A percentile compares a stretch with the other conserved stretches of the same genome.
These are phyloP conservation scores for Tetracladium marchalianum DNA, from an alignment of 495 filamentous ascomycete species.

Conservation along the genomic window DNA sequence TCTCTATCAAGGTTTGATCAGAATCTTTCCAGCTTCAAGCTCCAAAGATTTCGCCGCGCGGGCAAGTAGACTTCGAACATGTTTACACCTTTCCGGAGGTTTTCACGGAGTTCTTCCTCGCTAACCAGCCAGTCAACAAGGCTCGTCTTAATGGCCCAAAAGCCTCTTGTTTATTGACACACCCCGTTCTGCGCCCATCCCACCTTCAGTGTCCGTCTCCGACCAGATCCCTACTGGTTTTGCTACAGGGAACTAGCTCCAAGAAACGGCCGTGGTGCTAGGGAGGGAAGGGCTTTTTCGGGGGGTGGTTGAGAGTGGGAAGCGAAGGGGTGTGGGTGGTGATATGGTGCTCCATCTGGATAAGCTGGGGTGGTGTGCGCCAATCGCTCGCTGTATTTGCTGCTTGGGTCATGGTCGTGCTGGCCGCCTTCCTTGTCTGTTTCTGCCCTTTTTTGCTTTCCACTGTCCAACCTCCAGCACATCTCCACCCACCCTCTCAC, in stretches of 20 bases:
- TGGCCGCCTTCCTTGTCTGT: background rate
- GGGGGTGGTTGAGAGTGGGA: background rate
- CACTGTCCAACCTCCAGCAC: conserved; percentile 5
- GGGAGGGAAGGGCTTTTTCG: background rate
- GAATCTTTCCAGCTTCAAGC: too few relatives aligned
- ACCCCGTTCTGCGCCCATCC: background rate
- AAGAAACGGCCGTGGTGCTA: background rate
- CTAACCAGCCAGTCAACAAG: too few relatives aligned
- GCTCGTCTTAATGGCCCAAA: background rate
- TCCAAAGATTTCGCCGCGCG: too few relatives aligned
- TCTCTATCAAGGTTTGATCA: too few relatives aligned
- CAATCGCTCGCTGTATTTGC: conserved; percentile 6
- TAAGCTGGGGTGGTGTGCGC: conserved; percentile 2
- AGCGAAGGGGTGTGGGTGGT: conserved; percentile 5
- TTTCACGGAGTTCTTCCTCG: too few relatives aligned
- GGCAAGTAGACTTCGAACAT: too few relatives aligned
- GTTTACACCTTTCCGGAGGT: too few relatives aligned
- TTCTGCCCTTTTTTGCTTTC: conserved; percentile 1
- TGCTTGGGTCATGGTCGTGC: background rate
- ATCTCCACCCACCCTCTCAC: too few relatives aligned
- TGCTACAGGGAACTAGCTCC: background rate
- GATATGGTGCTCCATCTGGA: conserved; percentile 4
- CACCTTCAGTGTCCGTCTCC: too few relatives aligned
- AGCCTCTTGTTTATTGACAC: background rate
- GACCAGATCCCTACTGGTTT: background rate